These are phyloP conservation scores for Paramarasmius palmivorus DNA, from an alignment of 1,284 basidiomycete genomes.

Conservation along the genomic window DNA sequence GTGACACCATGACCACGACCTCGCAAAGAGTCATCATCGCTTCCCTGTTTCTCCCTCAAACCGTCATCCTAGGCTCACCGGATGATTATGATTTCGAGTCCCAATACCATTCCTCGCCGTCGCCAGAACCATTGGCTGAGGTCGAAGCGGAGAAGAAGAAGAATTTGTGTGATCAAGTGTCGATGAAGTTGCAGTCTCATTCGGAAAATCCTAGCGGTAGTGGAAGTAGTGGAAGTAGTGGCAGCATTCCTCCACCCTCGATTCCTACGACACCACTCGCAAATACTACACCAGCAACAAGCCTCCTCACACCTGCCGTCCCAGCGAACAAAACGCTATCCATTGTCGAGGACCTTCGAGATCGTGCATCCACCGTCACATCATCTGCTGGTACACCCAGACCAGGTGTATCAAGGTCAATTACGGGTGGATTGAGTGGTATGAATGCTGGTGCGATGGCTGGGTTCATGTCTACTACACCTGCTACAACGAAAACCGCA, in stretches of 20 bases:
- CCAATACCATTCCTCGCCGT: not conserved
- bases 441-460: not conserved
- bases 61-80: constrained; percentile 61
- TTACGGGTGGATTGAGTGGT: not conserved
- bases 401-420: not conserved
- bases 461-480: not conserved
- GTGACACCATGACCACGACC: not conserved
- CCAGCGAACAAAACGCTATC: not conserved
- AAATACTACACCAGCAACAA: not conserved
- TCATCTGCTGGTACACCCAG: not conserved
- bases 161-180: constrained; percentile 1
- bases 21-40: constrained; percentile 73
- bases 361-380: not conserved
- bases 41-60: constrained; percentile 76
- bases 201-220: not conserved
- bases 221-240: not conserved
- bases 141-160: constrained; percentile 40
- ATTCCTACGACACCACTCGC: not conserved
- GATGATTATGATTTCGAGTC: constrained; percentile 7
- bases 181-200: not conserved
- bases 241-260: too few relatives aligned
- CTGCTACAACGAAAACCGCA: not conserved
- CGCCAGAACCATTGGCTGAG: constrained; percentile 24
- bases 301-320: not conserved
- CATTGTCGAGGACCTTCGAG: not conserved